Conservation (phyloP, 1,284 basidiomycete genomes). For the Peniophora sp. region DNA sequence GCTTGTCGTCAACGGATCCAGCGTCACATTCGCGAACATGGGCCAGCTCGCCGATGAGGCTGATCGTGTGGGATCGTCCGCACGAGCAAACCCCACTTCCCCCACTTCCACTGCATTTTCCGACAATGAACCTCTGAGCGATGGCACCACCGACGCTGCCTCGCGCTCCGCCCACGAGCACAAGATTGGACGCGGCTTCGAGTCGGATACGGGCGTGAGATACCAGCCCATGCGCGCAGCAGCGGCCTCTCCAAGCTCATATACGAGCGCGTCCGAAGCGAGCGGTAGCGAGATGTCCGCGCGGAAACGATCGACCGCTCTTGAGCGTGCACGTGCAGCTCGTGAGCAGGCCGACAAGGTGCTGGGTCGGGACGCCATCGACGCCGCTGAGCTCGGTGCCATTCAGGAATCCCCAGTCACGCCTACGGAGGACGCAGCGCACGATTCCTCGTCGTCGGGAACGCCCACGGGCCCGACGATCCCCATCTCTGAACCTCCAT, state of each 20-base stretch:
- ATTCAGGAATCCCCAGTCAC: no score
- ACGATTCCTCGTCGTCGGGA: no score
- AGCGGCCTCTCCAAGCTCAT: conserved; percentile 7
- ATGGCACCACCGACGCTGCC: conserved; percentile 1
- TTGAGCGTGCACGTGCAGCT: not conserved
- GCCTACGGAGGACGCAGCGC: no score
- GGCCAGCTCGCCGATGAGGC: not conserved
- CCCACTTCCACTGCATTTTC: not conserved
- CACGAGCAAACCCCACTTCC: not conserved
- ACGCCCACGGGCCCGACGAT: no score
- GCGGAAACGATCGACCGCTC: not conserved
- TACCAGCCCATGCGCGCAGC: not conserved
- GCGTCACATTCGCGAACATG: conserved; percentile 11
- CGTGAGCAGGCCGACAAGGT: conserved; percentile 1
- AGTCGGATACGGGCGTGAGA: conserved; percentile 8
- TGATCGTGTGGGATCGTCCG: not conserved
- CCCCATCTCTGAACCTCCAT: no score
- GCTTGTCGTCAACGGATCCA: conserved; percentile 32
- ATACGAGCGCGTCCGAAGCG: conserved; percentile 10
- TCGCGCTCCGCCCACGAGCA: not conserved
- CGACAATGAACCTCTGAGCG: conserved; percentile 6
- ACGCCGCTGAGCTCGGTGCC: no score
- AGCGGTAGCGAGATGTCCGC: conserved; percentile 7
- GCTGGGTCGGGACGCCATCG: not conserved
- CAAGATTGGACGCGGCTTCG: not conserved